Conservation (phyloP, 768 basidiomycete species). For the Tephrocybe sp. region DNA sequence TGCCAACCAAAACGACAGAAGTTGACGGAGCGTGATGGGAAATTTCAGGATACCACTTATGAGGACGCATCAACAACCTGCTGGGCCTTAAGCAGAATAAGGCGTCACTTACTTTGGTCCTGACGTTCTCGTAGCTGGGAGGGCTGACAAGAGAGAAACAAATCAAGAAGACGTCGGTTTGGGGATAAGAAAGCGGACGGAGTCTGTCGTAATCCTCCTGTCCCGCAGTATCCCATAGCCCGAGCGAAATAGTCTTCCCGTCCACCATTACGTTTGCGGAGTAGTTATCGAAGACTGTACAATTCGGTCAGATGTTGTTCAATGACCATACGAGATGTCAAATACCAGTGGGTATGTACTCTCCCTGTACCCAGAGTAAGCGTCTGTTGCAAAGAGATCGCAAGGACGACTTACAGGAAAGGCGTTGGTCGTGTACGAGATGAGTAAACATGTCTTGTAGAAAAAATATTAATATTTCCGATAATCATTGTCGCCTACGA, state of each 20-base stretch:
- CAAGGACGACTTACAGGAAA: constrained; percentile 70
- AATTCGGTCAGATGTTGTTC: constrained; percentile 11
- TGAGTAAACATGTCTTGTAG: constrained; percentile 93
- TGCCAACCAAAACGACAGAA: constrained; percentile 92
- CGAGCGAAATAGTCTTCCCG: constrained; percentile 96
- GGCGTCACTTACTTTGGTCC: constrained; percentile 75
- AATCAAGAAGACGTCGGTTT: constrained; percentile 99
- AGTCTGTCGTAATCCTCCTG: constrained; percentile 99
- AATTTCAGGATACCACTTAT: constrained; percentile 99
- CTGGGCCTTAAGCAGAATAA: background rate
- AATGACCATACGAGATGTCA: background rate
- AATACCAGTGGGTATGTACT: constrained; percentile 93
- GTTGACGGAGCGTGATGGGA: constrained; percentile 96
- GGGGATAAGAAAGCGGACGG: constrained; percentile 96
- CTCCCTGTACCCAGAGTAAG: constrained; percentile 57
- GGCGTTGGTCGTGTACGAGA: constrained; percentile 99
- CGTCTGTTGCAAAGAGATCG: constrained; percentile 14
- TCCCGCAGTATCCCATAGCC: constrained; percentile 99
- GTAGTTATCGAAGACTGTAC: constrained; percentile 96
- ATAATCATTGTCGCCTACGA: constrained; percentile 17
- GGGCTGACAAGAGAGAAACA: constrained; percentile 99
- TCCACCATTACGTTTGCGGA: constrained; percentile 99
- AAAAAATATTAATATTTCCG: constrained; percentile 19
- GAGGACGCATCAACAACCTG: constrained; percentile 16
- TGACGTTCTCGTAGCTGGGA: constrained; percentile 97